Base-by-base conservation (phyloP, 768 basidiomycete genomes). In the Russula griseocarnosa region DNA sequence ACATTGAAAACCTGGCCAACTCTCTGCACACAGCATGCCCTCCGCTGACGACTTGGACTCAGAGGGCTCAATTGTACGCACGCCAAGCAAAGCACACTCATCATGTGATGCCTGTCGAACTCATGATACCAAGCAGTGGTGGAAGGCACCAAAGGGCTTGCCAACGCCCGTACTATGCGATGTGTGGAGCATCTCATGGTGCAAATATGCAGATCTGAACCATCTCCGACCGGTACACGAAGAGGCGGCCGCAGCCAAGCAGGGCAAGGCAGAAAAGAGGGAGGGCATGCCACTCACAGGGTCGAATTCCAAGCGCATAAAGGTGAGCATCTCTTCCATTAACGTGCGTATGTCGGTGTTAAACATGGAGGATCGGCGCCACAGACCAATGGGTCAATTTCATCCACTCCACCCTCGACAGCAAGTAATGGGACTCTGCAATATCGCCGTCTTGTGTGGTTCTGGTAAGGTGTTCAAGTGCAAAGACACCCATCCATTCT, bases 131-230 rank as follows among this genome's bases (percentile, higher is more conserved):
- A 79, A 79, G 42, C 76, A 75, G 3, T 97, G 94, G 94, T 97
- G 92, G 92, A 91, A 90, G 73, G 92, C 93, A 14, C 94, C 94
- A 3, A 91, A 91, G 71, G 90, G 88, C 24, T 81, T 95, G n/a
- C 74, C 80, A 0, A 88, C 88, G 2, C 81, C 80, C 63, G 82
- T 93, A 44, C 83, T 96, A 58, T 97, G 94, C 72, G 91, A 95
- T 52, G 79, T 74, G 32, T 97, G 94, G 70, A 93, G 94, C 14
- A 82, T 85, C 51, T 89, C 88, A 67, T 97, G 92, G 88, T 81
- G 94, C 69, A 97, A 95, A 75, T 97, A 97, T 72, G 94, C 92
- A 0, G 93, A 95, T 69, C 78, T 94, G 55, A 91, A 87, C 69
- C 86, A 67, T 38, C 62, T 89, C 28, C 80, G 89, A 47, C 86